Evolutionary conservation across 768 basidiomycete species (phyloP).

Genomic region (Kwoniella sp.): DNA sequence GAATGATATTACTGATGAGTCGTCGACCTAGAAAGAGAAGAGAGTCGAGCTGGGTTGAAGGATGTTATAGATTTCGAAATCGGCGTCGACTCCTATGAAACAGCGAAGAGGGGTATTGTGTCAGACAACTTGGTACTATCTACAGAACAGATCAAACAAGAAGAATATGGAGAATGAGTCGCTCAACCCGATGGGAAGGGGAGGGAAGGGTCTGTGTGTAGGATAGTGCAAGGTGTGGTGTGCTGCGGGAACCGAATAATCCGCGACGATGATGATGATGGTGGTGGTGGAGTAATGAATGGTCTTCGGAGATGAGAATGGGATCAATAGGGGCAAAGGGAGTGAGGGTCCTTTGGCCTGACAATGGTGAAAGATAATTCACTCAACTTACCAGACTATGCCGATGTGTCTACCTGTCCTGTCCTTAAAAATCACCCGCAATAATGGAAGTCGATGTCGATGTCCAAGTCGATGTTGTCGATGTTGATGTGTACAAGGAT

Average conservation of each 20-base stretch:
- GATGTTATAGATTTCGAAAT: no score
- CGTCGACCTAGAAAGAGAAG: neutral
- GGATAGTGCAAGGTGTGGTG: neutral
- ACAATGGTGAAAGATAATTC: neutral
- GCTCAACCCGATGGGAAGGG: no score
- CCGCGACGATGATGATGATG: neutral
- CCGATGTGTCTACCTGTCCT: no score
- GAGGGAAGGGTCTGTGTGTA: neutral
- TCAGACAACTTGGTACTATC: neutral
- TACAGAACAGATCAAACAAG: neutral
- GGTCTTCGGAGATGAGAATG: no score
- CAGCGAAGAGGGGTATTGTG: neutral
- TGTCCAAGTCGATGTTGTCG: neutral
- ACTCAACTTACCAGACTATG: neutral
- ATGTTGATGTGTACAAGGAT: neutral
- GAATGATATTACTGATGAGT: slow-evolving; percentile 1
- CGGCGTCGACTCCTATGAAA: no score
- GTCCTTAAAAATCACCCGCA: no score
- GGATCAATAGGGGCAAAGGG: neutral
- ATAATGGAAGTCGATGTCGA: neutral
- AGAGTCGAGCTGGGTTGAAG: no score
- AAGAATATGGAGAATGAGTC: no score
- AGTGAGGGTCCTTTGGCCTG: neutral
- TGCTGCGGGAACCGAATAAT: neutral
- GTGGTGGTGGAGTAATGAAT: no score